Percentiles rank a stretch among this genome's conserved stretches.
These are phyloP conservation scores for Taphrina betulina DNA, from an alignment of 1,139 yeast species.

Conservation along the genomic window DNA sequence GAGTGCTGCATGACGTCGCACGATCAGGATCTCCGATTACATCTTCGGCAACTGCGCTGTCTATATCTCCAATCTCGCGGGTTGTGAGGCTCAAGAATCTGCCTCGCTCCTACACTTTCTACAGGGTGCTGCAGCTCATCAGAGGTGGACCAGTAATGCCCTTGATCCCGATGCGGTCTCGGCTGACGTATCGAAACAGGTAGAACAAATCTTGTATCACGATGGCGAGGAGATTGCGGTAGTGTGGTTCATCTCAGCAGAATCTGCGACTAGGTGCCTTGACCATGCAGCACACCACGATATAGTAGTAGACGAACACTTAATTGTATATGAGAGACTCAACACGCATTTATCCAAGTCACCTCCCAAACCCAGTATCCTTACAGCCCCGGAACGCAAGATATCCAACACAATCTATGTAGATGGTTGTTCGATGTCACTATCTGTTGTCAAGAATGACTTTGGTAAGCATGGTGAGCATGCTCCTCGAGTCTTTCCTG, in stretches of 20 bases:
- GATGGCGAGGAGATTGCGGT: background rate
- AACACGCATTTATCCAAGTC: background rate
- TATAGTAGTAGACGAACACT: background rate
- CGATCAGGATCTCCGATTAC: too few species aligned
- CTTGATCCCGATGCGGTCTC: too few species aligned
- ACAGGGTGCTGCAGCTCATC: background rate
- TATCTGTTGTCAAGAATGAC: background rate
- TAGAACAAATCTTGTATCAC: background rate
- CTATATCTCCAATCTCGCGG: too few species aligned
- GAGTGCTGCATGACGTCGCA: too few species aligned
- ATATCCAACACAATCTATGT: background rate
- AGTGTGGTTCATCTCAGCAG: background rate
- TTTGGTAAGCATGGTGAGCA: background rate
- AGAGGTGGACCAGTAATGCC: conserved; percentile 1
- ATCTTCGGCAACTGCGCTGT: too few species aligned
- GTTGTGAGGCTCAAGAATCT: too few species aligned
- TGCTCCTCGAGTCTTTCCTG: too few species aligned
- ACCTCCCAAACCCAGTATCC: background rate
- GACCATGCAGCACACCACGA: background rate
- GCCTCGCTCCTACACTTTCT: too few species aligned
- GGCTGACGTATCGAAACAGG: too few species aligned
- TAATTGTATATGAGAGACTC: background rate
- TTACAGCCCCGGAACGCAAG: background rate
- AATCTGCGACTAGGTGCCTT: background rate
- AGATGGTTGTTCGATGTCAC: background rate